A percentile compares a stretch with the other conserved stretches of the same genome.
phyloP scores from a whole-genome alignment of 2,329 filamentous ascomycete species.

The Pseudocercospora fijiensis region DNA sequence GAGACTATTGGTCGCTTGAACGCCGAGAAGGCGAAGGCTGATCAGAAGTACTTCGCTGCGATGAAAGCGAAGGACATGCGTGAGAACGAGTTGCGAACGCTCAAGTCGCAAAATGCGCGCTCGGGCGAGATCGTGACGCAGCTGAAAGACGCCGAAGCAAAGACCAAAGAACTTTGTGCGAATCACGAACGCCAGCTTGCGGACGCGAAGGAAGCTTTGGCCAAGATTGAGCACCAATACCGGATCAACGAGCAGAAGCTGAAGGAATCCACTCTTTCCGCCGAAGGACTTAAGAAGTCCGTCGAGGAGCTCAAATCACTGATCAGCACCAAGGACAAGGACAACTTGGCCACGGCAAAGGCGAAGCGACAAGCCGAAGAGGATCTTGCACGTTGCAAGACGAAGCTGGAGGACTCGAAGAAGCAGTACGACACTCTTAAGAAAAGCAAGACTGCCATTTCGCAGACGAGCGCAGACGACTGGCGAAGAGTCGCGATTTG shows the following conservation, averaged over 20 bases:
- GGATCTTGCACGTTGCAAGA: constrained; percentile 77
- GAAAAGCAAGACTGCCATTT: constrained; percentile 66
- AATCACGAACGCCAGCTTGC: constrained; percentile 90
- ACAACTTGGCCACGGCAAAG: constrained; percentile 62
- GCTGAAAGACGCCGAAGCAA: constrained; percentile 83
- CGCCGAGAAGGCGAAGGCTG: constrained; percentile 91
- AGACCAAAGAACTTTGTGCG: constrained; percentile 70
- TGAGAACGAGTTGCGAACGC: constrained; percentile 72
- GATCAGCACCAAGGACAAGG: constrained; percentile 72
- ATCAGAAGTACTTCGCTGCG: constrained; percentile 95
- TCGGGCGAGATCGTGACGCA: constrained; percentile 91
- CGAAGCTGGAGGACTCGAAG: constrained; percentile 72
- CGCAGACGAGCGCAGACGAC: constrained; percentile 76
- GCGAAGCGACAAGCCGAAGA: constrained; percentile 61
- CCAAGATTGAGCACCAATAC: constrained; percentile 67
- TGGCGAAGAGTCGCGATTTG: constrained; percentile 82
- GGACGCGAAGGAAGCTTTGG: constrained; percentile 76
- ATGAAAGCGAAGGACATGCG: constrained; percentile 90
- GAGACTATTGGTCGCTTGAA: constrained; percentile 71
- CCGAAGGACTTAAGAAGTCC: constrained; percentile 73
- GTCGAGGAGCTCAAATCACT: constrained; percentile 72
- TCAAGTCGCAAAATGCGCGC: constrained; percentile 81
- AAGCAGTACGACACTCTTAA: constrained; percentile 87
- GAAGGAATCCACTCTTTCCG: constrained; percentile 66
- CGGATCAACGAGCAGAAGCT: constrained; percentile 71